Percentiles rank a stretch among this genome's conserved stretches.
Conservation (phyloP, 2,329 filamentous ascomycete species). For the Diaporthe nobilis region DNA sequence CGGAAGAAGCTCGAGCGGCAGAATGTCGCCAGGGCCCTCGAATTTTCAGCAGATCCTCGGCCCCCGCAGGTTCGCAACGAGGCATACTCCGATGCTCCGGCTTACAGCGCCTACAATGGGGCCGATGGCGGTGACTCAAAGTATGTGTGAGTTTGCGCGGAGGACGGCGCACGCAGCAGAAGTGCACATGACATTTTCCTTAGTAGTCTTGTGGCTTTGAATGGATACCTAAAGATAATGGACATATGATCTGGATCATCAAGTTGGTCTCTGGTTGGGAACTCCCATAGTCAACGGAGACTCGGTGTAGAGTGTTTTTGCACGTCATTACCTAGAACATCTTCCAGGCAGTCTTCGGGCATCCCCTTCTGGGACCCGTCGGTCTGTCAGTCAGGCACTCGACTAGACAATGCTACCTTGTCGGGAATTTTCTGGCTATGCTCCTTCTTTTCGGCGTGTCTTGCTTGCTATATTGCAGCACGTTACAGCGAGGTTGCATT, state of each 20-base stretch:
- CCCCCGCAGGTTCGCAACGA: slow-evolving; percentile 1
- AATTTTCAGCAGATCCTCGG: not conserved
- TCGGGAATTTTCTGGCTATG: not conserved
- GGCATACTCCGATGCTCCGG: not conserved
- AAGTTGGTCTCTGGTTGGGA: not conserved
- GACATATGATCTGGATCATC: not conserved
- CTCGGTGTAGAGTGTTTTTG: not conserved
- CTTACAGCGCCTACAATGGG: not conserved
- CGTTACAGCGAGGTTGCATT: slow-evolving; percentile 6
- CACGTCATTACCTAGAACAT: slow-evolving; percentile 1
- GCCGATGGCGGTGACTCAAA: not conserved
- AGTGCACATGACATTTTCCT: too few relatives aligned
- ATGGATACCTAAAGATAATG: slow-evolving; percentile 3
- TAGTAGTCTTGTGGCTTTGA: slow-evolving; percentile 8
- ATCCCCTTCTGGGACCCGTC: not conserved
- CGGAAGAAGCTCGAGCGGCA: not conserved
- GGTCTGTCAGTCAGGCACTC: not conserved
- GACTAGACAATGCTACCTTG: not conserved
- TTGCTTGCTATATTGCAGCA: slow-evolving; percentile 4
- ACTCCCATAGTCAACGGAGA: not conserved
- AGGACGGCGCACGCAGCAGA: not conserved
- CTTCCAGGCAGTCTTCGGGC: not conserved
- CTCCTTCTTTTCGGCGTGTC: not conserved
- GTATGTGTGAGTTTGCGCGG: slow-evolving; percentile 9
- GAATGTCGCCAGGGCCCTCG: not conserved